phyloP scores from a whole-genome alignment of 2,329 filamentous ascomycete species.

The Monosporascus sp. region DNA sequence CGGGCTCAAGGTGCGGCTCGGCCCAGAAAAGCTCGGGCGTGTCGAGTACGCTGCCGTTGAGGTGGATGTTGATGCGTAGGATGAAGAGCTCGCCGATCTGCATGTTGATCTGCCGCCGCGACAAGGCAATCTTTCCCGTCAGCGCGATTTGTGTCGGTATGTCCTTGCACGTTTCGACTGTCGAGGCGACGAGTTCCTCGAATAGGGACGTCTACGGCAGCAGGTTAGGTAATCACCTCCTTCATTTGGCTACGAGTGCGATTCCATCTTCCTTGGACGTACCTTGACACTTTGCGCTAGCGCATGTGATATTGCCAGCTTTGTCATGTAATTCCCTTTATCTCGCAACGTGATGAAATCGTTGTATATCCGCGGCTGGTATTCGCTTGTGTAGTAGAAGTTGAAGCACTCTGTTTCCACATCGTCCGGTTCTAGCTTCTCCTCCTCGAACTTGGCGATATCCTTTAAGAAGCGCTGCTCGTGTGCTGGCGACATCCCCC shows the following conservation, averaged over 20 bases:
- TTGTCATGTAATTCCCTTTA: conserved; percentile 96
- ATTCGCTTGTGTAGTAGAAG: conserved; percentile 97
- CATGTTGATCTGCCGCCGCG: conserved; percentile 93
- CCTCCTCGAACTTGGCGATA: conserved; percentile 86
- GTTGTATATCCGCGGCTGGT: conserved; percentile 98
- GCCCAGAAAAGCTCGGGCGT: conserved; percentile 98
- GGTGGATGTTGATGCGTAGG: conserved; percentile 92
- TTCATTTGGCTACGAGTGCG: background rate
- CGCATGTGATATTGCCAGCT: conserved; percentile 92
- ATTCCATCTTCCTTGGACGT: conserved; percentile 8
- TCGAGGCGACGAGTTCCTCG: conserved; percentile 90
- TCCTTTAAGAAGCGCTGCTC: conserved; percentile 91
- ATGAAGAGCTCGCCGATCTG: conserved; percentile 99
- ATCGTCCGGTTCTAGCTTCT: conserved; percentile 82
- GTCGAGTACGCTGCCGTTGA: conserved; percentile 94
- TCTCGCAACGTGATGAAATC: conserved; percentile 95
- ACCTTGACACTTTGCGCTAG: conserved; percentile 93
- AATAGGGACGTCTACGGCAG: conserved; percentile 74
- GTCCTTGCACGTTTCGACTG: conserved; percentile 87
- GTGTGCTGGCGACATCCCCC: conserved; percentile 91
- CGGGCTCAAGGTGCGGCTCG: conserved; percentile 90
- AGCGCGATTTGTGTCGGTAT: conserved; percentile 88
- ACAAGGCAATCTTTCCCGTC: conserved; percentile 87
- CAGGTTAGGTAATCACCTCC: background rate
- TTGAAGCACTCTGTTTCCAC: conserved; percentile 96